Evolutionary conservation across 192 early-diverging fungal species (phyloP).

Genomic region (Backusella mclennaniae): DNA sequence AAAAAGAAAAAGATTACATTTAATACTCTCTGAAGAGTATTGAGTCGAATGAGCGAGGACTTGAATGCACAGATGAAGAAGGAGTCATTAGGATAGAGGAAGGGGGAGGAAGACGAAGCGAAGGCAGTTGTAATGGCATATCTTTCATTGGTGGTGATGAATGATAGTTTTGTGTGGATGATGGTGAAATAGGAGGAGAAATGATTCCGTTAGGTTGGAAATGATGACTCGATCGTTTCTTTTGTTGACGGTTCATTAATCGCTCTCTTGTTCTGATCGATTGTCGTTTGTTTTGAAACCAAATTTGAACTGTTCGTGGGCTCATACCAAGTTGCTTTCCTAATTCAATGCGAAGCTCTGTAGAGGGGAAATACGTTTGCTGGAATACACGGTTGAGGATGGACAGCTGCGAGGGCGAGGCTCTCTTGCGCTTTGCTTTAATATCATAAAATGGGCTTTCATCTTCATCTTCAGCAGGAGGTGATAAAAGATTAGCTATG

Average conservation of each 20-base stretch:
- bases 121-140: neutral
- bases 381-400: slow-evolving; percentile 60
- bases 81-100: slow-evolving; percentile 10
- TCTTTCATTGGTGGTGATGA: neutral
- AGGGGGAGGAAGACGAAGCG: slow-evolving; percentile 12
- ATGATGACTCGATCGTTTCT: neutral
- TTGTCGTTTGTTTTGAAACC: slow-evolving; percentile 91
- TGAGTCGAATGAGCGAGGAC: slow-evolving; percentile 17
- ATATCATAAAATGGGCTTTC: neutral
- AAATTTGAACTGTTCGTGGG: slow-evolving; percentile 84
- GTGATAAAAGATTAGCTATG: neutral
- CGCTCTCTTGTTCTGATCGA: slow-evolving; percentile 20
- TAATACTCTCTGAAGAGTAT: slow-evolving; percentile 17
- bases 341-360: slow-evolving; percentile 67
- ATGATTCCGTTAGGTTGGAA: neutral
- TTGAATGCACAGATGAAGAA: slow-evolving; percentile 12
- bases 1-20: neutral
- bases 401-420: slow-evolving; percentile 56
- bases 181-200: neutral
- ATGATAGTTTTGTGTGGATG: neutral
- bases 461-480: neutral
- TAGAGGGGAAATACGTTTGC: slow-evolving; percentile 70
- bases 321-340: slow-evolving; percentile 74
- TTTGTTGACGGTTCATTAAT: slow-evolving; percentile 6
- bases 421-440: slow-evolving; percentile 36